Evolutionary conservation across 2,329 filamentous ascomycete species (phyloP), one percentile per base, ranked within the genome.

Genomic region (Pestalotiopsis sp.): DNA sequence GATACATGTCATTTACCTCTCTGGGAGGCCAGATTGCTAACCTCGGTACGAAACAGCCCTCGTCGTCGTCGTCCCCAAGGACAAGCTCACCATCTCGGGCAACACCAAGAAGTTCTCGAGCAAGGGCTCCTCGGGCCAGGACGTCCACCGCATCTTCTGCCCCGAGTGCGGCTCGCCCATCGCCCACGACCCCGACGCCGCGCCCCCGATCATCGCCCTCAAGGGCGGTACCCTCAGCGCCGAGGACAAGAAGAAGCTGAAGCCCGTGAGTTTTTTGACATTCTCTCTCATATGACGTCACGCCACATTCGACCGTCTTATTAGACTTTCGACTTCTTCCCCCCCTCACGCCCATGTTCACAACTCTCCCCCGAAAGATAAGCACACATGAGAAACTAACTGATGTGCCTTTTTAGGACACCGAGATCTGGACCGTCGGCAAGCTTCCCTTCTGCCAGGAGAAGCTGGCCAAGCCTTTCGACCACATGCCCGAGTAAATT

Each of bases 381-480:
- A 36, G 23, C 9, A 11, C 25, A 17, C 31, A 36, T 36, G 31
- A 27, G 69, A 23, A 52, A 36, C 60, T 63, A 23, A 60, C 70
- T 71, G 36, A 75, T 31, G 2, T 36, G 2, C 36, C 27, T 36
- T 13, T 56, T 17, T 31, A 89, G 86, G 86, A 90, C 74, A 90
- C 88, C 73, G 90, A 92, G 82, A 92, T 92, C 81, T 92, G 90
- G 90, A 90, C 89, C 64, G 86, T 83, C 71, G 79, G 87, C 82
- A 92, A 92, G 85, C 85, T 92, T 72, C 90, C 90, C 17, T 92
- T 92, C 83, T 90, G 90, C 83, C 84, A 88, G 83, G 90, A 92
- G 83, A 80, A 86, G 73, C 83, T 92, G 70, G 87, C 83, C 64
- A 87, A 91, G 78, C 83, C 89, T 3, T 91, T 91, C 78, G 78